These are phyloP conservation scores for Aureobasidium sp. DNA, from an alignment of 2,329 filamentous ascomycete genomes.

Conservation along the genomic window DNA sequence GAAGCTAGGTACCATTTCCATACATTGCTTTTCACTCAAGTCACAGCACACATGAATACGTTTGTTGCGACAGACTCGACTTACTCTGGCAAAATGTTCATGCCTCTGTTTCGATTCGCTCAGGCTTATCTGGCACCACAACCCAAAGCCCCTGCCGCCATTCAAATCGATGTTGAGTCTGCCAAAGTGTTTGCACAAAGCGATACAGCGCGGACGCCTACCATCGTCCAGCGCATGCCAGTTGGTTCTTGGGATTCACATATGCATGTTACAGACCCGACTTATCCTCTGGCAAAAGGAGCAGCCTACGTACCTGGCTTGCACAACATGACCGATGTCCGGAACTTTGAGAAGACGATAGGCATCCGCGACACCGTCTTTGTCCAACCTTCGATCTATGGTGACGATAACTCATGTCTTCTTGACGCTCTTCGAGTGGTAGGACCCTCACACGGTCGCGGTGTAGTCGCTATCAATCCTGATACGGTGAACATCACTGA, in stretches of 20 bases:
- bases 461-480: slow-evolving; percentile 35
- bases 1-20: neutral
- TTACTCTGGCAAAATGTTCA: neutral
- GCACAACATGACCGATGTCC: slow-evolving; percentile 58
- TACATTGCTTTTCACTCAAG: neutral
- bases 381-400: slow-evolving; percentile 36
- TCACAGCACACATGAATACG: neutral
- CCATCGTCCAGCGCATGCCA: slow-evolving; percentile 40
- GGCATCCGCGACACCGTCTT: slow-evolving; percentile 31
- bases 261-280: slow-evolving; percentile 68
- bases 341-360: slow-evolving; percentile 34
- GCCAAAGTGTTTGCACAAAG: neutral
- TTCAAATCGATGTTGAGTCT: neutral
- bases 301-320: slow-evolving; percentile 59
- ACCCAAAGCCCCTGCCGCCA: neutral
- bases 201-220: neutral
- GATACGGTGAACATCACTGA: slow-evolving; percentile 26
- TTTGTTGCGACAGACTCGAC: neutral
- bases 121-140: neutral
- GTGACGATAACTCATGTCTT: slow-evolving; percentile 35
- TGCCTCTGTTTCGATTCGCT: neutral
- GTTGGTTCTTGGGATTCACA: slow-evolving; percentile 66
- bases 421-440: slow-evolving; percentile 33
- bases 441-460: slow-evolving; percentile 27
- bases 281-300: slow-evolving; percentile 53